Evolutionary conservation across 352 stramenopile species (phyloP).

Genomic region (Globisporangium yorkense): DNA sequence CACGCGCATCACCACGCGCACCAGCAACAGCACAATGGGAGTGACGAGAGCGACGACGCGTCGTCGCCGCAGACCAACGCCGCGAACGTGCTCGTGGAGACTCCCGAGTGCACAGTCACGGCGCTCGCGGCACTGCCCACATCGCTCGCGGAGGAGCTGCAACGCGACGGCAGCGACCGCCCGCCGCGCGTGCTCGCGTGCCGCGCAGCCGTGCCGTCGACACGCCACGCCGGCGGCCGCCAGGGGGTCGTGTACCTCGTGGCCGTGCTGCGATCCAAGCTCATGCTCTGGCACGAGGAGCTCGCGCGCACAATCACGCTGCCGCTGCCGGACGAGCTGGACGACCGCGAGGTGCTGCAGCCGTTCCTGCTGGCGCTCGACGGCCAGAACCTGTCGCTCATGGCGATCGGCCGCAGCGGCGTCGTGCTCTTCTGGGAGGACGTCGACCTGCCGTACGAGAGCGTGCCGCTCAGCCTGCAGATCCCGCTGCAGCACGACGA

Average conservation of each 20-base stretch:
- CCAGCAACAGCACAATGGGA: constrained; percentile 2
- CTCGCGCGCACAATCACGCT: constrained; percentile 31
- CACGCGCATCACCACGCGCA: constrained; percentile 1
- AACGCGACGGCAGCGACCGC: constrained; percentile 7
- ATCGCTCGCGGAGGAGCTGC: constrained; percentile 15
- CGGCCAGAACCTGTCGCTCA: constrained; percentile 60
- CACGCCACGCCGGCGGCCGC: constrained; percentile 37
- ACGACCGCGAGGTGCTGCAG: constrained; percentile 35
- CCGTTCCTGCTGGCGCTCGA: constrained; percentile 68
- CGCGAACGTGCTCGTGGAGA: constrained; percentile 41
- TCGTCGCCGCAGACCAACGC: neutral
- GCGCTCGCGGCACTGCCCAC: constrained; percentile 33
- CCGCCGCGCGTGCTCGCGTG: constrained; percentile 23
- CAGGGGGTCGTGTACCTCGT: constrained; percentile 57
- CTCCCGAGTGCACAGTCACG: constrained; percentile 46
- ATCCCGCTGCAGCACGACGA: constrained; percentile 58
- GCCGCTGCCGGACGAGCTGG: constrained; percentile 49
- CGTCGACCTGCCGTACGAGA: constrained; percentile 73
- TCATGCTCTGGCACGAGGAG: constrained; percentile 69
- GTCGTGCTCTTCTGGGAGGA: constrained; percentile 81
- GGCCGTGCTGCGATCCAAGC: constrained; percentile 41
- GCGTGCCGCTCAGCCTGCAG: constrained; percentile 67
- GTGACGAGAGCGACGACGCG: constrained; percentile 2
- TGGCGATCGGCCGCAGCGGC: constrained; percentile 55
- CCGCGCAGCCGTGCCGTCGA: constrained; percentile 33